These are phyloP conservation scores for Aspergillus ellipticus DNA, from an alignment of 495 filamentous ascomycete genomes.

Conservation along the genomic window DNA sequence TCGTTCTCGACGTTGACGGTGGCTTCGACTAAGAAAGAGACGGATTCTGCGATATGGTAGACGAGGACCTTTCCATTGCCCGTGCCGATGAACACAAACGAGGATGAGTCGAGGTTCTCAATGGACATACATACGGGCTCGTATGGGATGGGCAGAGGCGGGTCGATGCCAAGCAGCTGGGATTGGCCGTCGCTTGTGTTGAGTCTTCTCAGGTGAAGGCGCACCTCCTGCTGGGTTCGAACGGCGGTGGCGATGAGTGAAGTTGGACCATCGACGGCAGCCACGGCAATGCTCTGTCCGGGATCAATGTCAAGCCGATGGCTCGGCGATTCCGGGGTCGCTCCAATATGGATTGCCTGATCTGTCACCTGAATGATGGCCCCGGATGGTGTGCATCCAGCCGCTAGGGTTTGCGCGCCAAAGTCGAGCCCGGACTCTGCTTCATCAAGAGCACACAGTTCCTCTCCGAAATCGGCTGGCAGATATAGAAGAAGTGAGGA, in stretches of 20 bases:
- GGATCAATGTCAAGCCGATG: constrained; percentile 16
- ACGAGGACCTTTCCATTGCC: constrained; percentile 31
- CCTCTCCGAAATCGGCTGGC: constrained; percentile 27
- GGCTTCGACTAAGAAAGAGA: constrained; percentile 22
- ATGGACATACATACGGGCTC: constrained; percentile 38
- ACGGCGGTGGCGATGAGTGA: constrained; percentile 27
- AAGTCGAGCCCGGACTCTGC: constrained; percentile 45
- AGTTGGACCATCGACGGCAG: constrained; percentile 26
- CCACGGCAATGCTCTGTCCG: constrained; percentile 22
- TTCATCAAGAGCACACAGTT: constrained; percentile 40
- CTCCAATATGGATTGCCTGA: constrained; percentile 40
- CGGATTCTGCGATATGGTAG: constrained; percentile 22
- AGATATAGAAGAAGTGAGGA: constrained; percentile 37
- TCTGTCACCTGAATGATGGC: constrained; percentile 56
- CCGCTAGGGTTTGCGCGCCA: constrained; percentile 54
- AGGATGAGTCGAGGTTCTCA: constrained; percentile 21
- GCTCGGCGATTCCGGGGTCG: constrained; percentile 17
- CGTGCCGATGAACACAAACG: constrained; percentile 37
- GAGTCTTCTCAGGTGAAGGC: constrained; percentile 23
- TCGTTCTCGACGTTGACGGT: constrained; percentile 10
- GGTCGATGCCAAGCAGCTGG: constrained; percentile 16
- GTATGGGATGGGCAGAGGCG: constrained; percentile 20
- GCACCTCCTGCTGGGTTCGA: constrained; percentile 19
- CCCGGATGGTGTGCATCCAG: constrained; percentile 34
- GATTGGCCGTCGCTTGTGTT: constrained; percentile 5